Evolutionary conservation across 1,139 yeast species (phyloP).

Genomic region (Sugiyamaella neomexicana): DNA sequence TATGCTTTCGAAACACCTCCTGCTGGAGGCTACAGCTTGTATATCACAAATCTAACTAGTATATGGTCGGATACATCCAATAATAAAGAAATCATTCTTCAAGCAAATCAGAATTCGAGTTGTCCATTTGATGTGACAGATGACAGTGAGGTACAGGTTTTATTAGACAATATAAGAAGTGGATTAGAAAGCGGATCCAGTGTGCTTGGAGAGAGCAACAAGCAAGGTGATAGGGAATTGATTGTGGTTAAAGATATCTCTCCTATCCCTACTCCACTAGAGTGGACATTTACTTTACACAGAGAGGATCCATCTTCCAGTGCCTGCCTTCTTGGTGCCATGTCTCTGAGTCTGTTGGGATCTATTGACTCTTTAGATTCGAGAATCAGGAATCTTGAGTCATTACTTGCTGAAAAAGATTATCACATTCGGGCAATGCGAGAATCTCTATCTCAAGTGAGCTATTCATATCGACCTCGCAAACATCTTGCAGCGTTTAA

Average conservation of each 20-base stretch:
- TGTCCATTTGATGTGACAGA: constrained; percentile 14
- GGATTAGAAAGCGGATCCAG: not conserved
- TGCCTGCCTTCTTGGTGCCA: constrained; percentile 9
- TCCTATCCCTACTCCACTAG: constrained; percentile 21
- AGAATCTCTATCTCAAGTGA: constrained; percentile 18
- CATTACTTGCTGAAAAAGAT: constrained; percentile 23
- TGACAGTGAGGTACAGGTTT: not conserved
- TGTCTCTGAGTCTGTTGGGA: constrained; percentile 16
- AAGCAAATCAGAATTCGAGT: not conserved
- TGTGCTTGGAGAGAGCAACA: not conserved
- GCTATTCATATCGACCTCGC: constrained; percentile 20
- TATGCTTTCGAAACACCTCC: not conserved
- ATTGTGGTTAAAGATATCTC: constrained; percentile 14
- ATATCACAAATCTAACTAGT: constrained; percentile 10
- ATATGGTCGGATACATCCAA: constrained; percentile 9
- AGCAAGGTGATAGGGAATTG: not conserved
- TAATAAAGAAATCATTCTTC: constrained; percentile 6
- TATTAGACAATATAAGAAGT: constrained; percentile 1
- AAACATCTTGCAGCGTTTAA: constrained; percentile 14
- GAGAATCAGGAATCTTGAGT: constrained; percentile 17
- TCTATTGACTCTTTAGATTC: constrained; percentile 15
- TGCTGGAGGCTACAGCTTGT: constrained; percentile 13
- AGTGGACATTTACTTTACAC: constrained; percentile 21
- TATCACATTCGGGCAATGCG: constrained; percentile 25
- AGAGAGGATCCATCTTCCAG: constrained; percentile 2